Conservation (phyloP, 129 eudicot species). For the Flaveria linearis region DNA sequence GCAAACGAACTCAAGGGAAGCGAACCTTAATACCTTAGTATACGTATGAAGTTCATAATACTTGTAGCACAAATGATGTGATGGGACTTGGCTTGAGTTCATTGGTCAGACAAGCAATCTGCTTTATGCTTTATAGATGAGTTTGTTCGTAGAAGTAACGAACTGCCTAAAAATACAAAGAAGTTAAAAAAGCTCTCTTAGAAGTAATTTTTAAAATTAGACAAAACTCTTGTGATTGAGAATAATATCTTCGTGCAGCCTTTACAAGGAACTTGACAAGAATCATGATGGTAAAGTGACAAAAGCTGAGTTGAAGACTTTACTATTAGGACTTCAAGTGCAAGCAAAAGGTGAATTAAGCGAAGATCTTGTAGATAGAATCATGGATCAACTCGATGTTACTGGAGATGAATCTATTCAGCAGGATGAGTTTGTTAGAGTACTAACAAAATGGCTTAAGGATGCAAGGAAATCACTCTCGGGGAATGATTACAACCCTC, state of each 20-base stretch:
- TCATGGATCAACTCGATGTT: conserved; percentile 53
- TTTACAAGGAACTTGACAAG: conserved; percentile 53
- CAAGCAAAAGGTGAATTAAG: conserved; percentile 47
- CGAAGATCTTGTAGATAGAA: conserved; percentile 41
- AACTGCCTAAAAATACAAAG: no score
- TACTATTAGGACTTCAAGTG: conserved; percentile 52
- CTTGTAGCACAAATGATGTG: no score
- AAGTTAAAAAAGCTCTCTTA: no score
- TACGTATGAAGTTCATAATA: no score
- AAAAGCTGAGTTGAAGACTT: conserved; percentile 51
- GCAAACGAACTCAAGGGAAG: no score
- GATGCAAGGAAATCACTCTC: conserved; percentile 38
- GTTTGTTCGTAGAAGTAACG: no score
- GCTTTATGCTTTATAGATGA: no score
- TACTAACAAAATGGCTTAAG: conserved; percentile 46
- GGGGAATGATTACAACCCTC: conserved; percentile 31
- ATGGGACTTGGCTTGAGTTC: no score
- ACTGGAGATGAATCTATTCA: conserved; percentile 45
- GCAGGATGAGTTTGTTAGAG: conserved; percentile 53
- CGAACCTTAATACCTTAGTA: no score
- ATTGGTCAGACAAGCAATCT: no score
- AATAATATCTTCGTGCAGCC: conserved; percentile 32
- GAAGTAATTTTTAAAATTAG: background rate
- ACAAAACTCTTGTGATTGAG: background rate
- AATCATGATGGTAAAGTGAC: conserved; percentile 47